These are phyloP conservation scores for Hericium coralloides DNA, from an alignment of 768 basidiomycete species.

Conservation along the genomic window DNA sequence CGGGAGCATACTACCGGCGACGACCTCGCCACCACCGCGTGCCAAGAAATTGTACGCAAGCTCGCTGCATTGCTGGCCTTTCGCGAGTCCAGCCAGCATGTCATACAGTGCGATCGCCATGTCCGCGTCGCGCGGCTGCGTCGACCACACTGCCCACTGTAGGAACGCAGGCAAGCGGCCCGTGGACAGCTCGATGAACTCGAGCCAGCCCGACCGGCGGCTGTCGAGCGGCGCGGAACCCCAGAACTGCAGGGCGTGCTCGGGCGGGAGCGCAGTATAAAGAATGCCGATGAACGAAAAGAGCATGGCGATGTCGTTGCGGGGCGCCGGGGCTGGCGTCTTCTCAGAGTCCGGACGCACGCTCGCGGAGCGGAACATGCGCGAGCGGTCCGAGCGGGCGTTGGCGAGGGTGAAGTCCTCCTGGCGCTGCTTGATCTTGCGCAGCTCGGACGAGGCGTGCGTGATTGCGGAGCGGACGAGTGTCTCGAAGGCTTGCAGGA, in stretches of 20 bases:
- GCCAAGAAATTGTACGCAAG: slow-evolving; percentile 86
- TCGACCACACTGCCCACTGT: slow-evolving; percentile 87
- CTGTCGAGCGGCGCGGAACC: slow-evolving; percentile 39
- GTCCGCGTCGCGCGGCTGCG: slow-evolving; percentile 59
- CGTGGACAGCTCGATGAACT: slow-evolving; percentile 48
- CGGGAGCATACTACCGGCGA: slow-evolving; percentile 49
- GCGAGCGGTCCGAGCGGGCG: slow-evolving; percentile 53
- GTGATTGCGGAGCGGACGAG: slow-evolving; percentile 65
- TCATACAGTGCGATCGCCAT: slow-evolving; percentile 80
- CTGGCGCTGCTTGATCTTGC: slow-evolving; percentile 84
- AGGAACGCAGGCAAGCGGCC: slow-evolving; percentile 68
- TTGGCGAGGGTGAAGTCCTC: slow-evolving; percentile 73
- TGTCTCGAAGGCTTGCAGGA: slow-evolving; percentile 60
- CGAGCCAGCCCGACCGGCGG: slow-evolving; percentile 41
- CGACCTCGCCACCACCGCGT: slow-evolving; percentile 60
- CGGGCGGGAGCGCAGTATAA: slow-evolving; percentile 63
- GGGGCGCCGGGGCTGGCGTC: slow-evolving; percentile 35
- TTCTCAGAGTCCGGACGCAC: slow-evolving; percentile 18
- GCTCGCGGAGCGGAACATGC: slow-evolving; percentile 36
- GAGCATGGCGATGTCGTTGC: slow-evolving; percentile 79
- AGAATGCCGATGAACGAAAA: slow-evolving; percentile 79
- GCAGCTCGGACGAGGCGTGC: slow-evolving; percentile 71
- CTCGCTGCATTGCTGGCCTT: slow-evolving; percentile 79
- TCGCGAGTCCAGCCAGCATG: slow-evolving; percentile 79
- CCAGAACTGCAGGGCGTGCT: slow-evolving; percentile 84